A percentile compares a stretch with the other conserved stretches of the same genome.
These are phyloP conservation scores for Forsythia suspensa DNA, from an alignment of 257 asterid species.

Conservation along the genomic window DNA sequence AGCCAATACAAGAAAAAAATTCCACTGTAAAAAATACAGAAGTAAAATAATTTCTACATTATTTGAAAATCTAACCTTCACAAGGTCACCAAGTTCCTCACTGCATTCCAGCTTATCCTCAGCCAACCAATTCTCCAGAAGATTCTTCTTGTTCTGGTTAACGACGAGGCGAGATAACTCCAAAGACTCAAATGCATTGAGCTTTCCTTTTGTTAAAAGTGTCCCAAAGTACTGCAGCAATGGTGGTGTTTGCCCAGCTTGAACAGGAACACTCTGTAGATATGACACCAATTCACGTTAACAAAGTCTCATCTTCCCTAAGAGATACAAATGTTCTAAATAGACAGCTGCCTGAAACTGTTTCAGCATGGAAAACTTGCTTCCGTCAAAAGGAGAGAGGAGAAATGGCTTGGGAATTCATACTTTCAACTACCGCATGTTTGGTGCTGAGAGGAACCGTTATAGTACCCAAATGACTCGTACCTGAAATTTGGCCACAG, in stretches of 20 bases:
- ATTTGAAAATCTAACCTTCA: slow-evolving; percentile 59
- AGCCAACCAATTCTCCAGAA: slow-evolving; percentile 96
- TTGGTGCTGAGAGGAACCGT: too few species aligned
- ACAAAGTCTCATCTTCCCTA: slow-evolving; percentile 3
- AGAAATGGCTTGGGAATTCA: not conserved
- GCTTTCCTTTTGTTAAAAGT: slow-evolving; percentile 87
- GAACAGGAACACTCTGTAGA: slow-evolving; percentile 97
- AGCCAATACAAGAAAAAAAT: not conserved
- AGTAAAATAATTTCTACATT: slow-evolving; percentile 6
- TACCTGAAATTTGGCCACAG: slow-evolving; percentile 99
- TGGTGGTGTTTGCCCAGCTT: slow-evolving; percentile 99
- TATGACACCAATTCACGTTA: not conserved
- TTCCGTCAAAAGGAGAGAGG: not conserved
- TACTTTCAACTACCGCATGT: too few species aligned
- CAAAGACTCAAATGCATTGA: slow-evolving; percentile 92
- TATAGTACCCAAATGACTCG: too few species aligned
- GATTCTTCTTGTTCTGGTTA: slow-evolving; percentile 95
- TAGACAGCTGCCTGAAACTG: too few species aligned
- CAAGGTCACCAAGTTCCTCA: slow-evolving; percentile 99
- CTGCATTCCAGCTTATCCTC: slow-evolving; percentile 99
- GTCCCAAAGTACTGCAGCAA: slow-evolving; percentile 98
- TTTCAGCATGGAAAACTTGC: not conserved
- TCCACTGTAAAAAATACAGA: slow-evolving; percentile 10
- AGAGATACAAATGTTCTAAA: too few species aligned
- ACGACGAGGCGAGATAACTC: slow-evolving; percentile 97